Evolutionary conservation across 345 rosid species (phyloP).

Genomic region (Dipteronia sinensis): DNA sequence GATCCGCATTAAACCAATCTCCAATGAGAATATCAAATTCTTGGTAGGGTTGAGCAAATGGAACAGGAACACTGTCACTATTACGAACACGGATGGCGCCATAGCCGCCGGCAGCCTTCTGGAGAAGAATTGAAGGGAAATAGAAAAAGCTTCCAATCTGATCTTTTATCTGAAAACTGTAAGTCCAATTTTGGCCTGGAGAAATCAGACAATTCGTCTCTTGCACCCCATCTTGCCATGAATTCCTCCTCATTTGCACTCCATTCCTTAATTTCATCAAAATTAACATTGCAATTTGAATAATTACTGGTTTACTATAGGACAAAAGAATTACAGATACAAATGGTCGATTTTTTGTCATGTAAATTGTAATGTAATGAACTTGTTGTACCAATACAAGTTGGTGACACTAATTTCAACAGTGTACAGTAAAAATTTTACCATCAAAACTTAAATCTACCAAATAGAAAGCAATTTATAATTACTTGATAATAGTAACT

Average conservation of each 20-base stretch:
- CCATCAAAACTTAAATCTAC: too few species aligned
- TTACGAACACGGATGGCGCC: slow-evolving; percentile 36
- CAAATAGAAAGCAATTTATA: too few species aligned
- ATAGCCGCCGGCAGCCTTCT: slow-evolving; percentile 40
- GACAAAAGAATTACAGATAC: too few species aligned
- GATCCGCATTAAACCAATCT: slow-evolving; percentile 33
- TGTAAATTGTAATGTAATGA: too few species aligned
- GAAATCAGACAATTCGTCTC: slow-evolving; percentile 42
- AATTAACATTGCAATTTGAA: too few species aligned
- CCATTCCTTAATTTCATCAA: slow-evolving; percentile 31
- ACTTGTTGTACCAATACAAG: too few species aligned
- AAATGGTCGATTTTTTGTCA: too few species aligned
- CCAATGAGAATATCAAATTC: slow-evolving; percentile 33
- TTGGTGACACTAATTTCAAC: too few species aligned
- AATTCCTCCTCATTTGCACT: slow-evolving; percentile 37
- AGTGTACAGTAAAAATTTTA: too few species aligned
- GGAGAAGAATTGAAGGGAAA: slow-evolving; percentile 39
- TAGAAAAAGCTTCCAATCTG: slow-evolving; percentile 49
- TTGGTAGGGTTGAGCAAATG: slow-evolving; percentile 28
- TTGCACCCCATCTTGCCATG: slow-evolving; percentile 50
- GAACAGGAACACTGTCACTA: slow-evolving; percentile 17
- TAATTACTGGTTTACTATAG: too few species aligned
- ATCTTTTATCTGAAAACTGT: slow-evolving; percentile 36
- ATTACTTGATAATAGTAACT: background rate
- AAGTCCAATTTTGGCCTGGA: slow-evolving; percentile 35